Percentiles rank a stretch among this genome's conserved stretches.
These are phyloP conservation scores for Ogataea minuta DNA, from an alignment of 805 yeast genomes.

Conservation along the genomic window DNA sequence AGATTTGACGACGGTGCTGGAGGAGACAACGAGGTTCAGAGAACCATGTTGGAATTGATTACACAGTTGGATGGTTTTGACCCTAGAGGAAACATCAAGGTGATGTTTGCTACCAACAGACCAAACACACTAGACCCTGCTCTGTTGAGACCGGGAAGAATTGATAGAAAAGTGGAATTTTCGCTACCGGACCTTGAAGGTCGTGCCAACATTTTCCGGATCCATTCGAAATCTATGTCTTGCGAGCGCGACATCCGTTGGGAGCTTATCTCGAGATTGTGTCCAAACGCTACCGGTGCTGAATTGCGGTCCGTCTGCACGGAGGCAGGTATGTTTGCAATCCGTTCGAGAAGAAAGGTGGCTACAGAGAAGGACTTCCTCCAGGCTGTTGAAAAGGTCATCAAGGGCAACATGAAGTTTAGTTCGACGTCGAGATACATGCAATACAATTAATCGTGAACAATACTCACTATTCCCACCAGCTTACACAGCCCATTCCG, in stretches of 20 bases:
- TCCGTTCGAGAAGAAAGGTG: constrained; percentile 95
- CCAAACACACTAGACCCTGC: constrained; percentile 99
- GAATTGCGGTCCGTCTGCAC: constrained; percentile 98
- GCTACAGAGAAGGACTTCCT: constrained; percentile 98
- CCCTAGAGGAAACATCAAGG: constrained; percentile 98
- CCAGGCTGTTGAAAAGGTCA: constrained; percentile 97
- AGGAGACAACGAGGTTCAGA: constrained; percentile 98
- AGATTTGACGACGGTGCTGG: constrained; percentile 99
- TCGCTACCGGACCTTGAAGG: constrained; percentile 96
- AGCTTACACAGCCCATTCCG: constrained; percentile 93
- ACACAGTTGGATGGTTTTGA: constrained; percentile 98
- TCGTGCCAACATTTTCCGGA: constrained; percentile 94
- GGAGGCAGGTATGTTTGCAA: constrained; percentile 99
- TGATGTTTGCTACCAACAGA: constrained; percentile 98
- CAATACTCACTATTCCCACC: constrained; percentile 70
- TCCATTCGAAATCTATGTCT: constrained; percentile 96
- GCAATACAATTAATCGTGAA: constrained; percentile 76
- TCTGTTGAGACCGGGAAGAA: constrained; percentile 95
- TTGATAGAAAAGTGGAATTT: constrained; percentile 97
- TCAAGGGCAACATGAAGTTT: constrained; percentile 97
- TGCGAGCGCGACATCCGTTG: constrained; percentile 97
- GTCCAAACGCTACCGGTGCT: constrained; percentile 99
- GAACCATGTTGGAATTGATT: constrained; percentile 97
- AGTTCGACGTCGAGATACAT: constrained; percentile 95
- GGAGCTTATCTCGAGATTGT: constrained; percentile 95